Conservation (phyloP, 176 grass and related monocot species). For the Juncus effusus region DNA sequence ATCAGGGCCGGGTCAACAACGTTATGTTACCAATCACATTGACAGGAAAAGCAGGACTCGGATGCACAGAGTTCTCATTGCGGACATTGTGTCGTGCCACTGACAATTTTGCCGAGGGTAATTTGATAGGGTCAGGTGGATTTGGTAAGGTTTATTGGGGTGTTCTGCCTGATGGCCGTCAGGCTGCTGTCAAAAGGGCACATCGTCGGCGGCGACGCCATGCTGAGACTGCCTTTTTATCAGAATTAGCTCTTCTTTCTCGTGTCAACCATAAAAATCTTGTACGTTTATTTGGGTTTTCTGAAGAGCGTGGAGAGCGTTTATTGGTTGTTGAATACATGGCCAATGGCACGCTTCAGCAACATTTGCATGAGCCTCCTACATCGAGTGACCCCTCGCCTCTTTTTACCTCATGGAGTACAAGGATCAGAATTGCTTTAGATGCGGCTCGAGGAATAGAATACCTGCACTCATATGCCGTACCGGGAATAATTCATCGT, state of each 20-base stretch:
- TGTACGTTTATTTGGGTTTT: conserved; percentile 69
- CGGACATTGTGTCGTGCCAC: conserved; percentile 42
- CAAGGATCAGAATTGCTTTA: conserved; percentile 59
- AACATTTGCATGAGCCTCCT: conserved; percentile 56
- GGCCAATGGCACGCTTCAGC: conserved; percentile 68
- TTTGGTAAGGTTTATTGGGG: conserved; percentile 84
- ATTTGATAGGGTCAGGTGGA: conserved; percentile 68
- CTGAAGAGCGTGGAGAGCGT: conserved; percentile 64
- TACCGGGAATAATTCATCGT: conserved; percentile 86
- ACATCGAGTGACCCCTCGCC: conserved; percentile 22
- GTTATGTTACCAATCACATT: conserved; percentile 9
- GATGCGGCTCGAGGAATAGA: conserved; percentile 86
- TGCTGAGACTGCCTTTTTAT: conserved; percentile 59
- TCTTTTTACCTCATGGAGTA: conserved; percentile 65
- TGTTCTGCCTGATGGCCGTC: conserved; percentile 52
- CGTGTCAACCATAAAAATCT: conserved; percentile 89
- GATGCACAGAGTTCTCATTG: conserved; percentile 62
- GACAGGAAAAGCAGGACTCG: conserved; percentile 25
- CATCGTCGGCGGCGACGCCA: conserved; percentile 26
- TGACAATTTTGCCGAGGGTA: conserved; percentile 43
- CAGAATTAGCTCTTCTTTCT: conserved; percentile 64
- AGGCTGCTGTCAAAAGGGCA: conserved; percentile 69
- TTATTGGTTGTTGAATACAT: conserved; percentile 82
- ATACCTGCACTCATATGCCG: conserved; percentile 95
- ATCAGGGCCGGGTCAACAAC: conserved; percentile 17